Evolutionary conservation across 345 rosid genomes (phyloP).

Genomic region (Geranium rotundifolium): DNA sequence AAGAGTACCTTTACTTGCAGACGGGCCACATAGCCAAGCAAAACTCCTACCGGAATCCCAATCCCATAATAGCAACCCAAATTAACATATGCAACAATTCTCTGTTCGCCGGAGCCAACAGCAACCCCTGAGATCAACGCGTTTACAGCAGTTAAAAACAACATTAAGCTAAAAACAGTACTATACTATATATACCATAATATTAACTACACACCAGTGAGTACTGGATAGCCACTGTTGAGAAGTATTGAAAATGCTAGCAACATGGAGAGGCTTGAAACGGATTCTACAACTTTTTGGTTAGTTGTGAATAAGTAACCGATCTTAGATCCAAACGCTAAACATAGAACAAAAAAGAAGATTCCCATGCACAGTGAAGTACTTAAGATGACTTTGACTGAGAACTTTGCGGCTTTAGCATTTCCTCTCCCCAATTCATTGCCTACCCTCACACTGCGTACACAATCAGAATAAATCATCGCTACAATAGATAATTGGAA

Average conservation of each 20-base stretch:
- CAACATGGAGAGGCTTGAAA: constrained; percentile 27
- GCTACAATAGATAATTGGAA: too few species aligned
- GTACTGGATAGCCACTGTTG: constrained; percentile 39
- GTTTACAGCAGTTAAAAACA: too few species aligned
- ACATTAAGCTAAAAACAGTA: neutral
- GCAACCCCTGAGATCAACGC: constrained; percentile 14
- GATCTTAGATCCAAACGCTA: constrained; percentile 24
- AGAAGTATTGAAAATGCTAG: constrained; percentile 36
- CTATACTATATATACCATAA: too few species aligned
- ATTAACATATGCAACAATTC: constrained; percentile 22
- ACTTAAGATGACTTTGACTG: constrained; percentile 28
- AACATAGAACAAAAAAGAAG: constrained; percentile 23
- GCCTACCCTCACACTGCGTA: constrained; percentile 36
- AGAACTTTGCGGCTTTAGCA: constrained; percentile 32
- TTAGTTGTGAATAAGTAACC: constrained; percentile 29
- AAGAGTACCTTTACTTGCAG: constrained; percentile 36
- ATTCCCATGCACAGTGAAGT: constrained; percentile 32
- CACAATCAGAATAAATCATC: neutral
- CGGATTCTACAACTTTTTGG: constrained; percentile 19
- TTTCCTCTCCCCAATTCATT: constrained; percentile 53
- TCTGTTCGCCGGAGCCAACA: constrained; percentile 22
- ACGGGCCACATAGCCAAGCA: constrained; percentile 18
- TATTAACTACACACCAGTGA: constrained; percentile 25
- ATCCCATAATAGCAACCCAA: constrained; percentile 20
- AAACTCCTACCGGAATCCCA: constrained; percentile 26